phyloP scores from a whole-genome alignment of 805 yeast species.

The Candida qinlingensis region DNA sequence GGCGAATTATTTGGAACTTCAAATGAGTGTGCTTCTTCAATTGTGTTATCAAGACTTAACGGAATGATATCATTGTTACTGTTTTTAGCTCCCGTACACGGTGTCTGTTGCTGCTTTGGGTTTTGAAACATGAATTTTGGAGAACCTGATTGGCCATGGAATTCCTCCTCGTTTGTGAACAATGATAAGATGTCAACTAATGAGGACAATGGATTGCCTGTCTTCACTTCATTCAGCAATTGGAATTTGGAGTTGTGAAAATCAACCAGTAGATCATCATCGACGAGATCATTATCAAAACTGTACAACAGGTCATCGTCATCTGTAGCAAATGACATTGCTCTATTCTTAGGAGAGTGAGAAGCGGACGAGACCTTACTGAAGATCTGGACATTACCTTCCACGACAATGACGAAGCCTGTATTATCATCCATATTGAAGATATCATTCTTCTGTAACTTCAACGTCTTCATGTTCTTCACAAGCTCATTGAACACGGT shows the following conservation, averaged over 20 bases:
- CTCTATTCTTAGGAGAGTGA: conserved; percentile 3
- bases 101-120: not conserved
- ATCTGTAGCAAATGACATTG: conserved; percentile 6
- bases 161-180: conserved; percentile 44
- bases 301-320: conserved; percentile 19
- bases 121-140: conserved; percentile 1
- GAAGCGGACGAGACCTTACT: conserved; percentile 40
- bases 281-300: conserved; percentile 18
- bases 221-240: conserved; percentile 69
- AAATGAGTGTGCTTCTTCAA: not conserved
- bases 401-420: conserved; percentile 91
- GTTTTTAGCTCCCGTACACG: not conserved
- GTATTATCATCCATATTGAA: conserved; percentile 65
- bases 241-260: conserved; percentile 63
- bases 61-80: conserved; percentile 16
- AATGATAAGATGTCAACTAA: conserved; percentile 73
- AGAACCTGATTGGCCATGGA: conserved; percentile 2
- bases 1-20: conserved; percentile 7
- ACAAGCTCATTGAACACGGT: conserved; percentile 92
- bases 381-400: conserved; percentile 80
- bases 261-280: conserved; percentile 25
- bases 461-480: conserved; percentile 84
- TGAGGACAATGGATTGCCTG: conserved; percentile 83
- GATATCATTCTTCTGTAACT: conserved; percentile 70
- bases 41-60: conserved; percentile 13